These are phyloP conservation scores for Nyssa sinensis DNA, from an alignment of 148 eudicot genomes.

Conservation along the genomic window DNA sequence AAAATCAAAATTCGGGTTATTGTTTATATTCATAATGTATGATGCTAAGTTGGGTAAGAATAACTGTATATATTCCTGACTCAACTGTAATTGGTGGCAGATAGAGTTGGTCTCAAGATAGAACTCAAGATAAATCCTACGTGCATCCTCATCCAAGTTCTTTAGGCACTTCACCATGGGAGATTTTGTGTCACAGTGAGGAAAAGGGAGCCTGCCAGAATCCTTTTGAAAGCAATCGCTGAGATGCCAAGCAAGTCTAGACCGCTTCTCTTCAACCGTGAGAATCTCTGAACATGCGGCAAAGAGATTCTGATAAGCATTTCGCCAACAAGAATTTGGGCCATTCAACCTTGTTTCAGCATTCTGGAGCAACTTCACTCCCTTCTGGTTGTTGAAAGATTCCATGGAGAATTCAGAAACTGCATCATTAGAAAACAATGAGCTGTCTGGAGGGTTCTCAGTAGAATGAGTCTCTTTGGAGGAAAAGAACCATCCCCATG, in stretches of 20 bases:
- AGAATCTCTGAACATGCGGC: slow-evolving; percentile 59
- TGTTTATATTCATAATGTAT: not conserved
- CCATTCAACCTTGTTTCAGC: slow-evolving; percentile 40
- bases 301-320: slow-evolving; percentile 55
- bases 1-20: not conserved
- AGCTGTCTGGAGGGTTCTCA: slow-evolving; percentile 5
- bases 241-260: slow-evolving; percentile 75
- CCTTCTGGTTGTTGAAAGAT: slow-evolving; percentile 38
- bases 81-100: slow-evolving; percentile 83
- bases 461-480: slow-evolving; percentile 13
- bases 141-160: slow-evolving; percentile 49
- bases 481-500: slow-evolving; percentile 40
- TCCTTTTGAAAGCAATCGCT: slow-evolving; percentile 76
- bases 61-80: not conserved
- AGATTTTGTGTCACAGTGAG: slow-evolving; percentile 47
- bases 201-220: slow-evolving; percentile 56
- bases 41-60: not conserved
- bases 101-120: slow-evolving; percentile 62
- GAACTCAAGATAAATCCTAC: slow-evolving; percentile 56
- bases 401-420: slow-evolving; percentile 59
- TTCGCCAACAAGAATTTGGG: slow-evolving; percentile 56
- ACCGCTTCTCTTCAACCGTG: slow-evolving; percentile 58
- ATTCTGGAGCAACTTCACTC: slow-evolving; percentile 36
- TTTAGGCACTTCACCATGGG: slow-evolving; percentile 51
- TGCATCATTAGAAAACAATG: slow-evolving; percentile 5